Evolutionary conservation across 306 rosid genomes (phyloP).

Genomic region (Acacia crassicarpa): DNA sequence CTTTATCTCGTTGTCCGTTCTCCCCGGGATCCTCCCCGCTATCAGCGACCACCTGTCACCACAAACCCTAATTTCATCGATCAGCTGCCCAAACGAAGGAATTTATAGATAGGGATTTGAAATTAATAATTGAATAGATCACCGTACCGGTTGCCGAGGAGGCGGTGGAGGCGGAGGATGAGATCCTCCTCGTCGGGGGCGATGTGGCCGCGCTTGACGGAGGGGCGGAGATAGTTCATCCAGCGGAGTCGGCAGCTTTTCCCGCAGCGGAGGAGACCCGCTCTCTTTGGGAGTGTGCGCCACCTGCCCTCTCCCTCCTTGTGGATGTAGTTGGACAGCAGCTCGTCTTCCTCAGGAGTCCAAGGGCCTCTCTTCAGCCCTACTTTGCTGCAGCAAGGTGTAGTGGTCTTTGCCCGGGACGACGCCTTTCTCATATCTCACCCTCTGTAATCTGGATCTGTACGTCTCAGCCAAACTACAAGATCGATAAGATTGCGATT

Average conservation of each 20-base stretch:
- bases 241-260: slow-evolving; percentile 94
- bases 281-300: slow-evolving; percentile 78
- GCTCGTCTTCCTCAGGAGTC: slow-evolving; percentile 77
- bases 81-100: too few relatives aligned
- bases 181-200: slow-evolving; percentile 92
- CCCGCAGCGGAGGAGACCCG: slow-evolving; percentile 83
- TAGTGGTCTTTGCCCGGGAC: not conserved
- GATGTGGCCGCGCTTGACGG: slow-evolving; percentile 87
- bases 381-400: slow-evolving; percentile 61
- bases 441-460: not conserved
- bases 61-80: slow-evolving; percentile 3
- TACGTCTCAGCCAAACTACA: too few relatives aligned
- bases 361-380: slow-evolving; percentile 91
- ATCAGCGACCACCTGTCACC: slow-evolving; percentile 78
- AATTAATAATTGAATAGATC: too few relatives aligned
- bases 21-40: slow-evolving; percentile 93
- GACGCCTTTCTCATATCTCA: slow-evolving; percentile 31
- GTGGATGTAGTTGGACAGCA: slow-evolving; percentile 49
- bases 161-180: slow-evolving; percentile 94
- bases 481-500: not conserved
- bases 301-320: slow-evolving; percentile 87
- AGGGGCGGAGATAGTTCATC: slow-evolving; percentile 96
- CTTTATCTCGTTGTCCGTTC: slow-evolving; percentile 89
- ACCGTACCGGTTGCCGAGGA: slow-evolving; percentile 66
- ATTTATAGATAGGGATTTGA: not conserved